A percentile compares a stretch with the other conserved stretches of the same genome.
Conservation (phyloP, 768 basidiomycete genomes). For the Lactifluus pinguis region DNA sequence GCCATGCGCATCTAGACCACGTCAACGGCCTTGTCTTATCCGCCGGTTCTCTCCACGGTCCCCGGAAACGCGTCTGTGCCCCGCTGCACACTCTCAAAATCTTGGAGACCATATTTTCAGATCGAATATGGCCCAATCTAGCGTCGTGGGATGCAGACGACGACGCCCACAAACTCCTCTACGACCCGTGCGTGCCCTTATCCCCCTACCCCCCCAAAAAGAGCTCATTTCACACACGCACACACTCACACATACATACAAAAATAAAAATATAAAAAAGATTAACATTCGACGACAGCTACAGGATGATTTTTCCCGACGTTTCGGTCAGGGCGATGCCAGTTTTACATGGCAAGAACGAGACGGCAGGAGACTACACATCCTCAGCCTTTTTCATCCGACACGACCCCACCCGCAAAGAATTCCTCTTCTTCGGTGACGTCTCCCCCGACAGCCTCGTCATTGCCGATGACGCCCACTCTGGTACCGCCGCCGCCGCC, state of each 20-base stretch:
- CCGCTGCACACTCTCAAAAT: slow-evolving; percentile 53
- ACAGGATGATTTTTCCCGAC: slow-evolving; percentile 42
- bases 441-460: slow-evolving; percentile 80
- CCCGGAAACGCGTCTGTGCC: slow-evolving; percentile 56
- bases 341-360: slow-evolving; percentile 61
- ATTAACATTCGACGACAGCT: slow-evolving; percentile 42
- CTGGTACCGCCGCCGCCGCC: background rate
- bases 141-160: slow-evolving; percentile 65
- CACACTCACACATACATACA: background rate
- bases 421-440: slow-evolving; percentile 93
- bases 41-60: slow-evolving; percentile 64
- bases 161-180: slow-evolving; percentile 50
- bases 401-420: slow-evolving; percentile 47
- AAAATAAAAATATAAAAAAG: slow-evolving; percentile 25
- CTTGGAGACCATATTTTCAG: slow-evolving; percentile 65
- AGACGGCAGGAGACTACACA: slow-evolving; percentile 46
- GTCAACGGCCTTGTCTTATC: slow-evolving; percentile 72
- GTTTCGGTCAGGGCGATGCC: slow-evolving; percentile 61
- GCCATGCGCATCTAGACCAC: slow-evolving; percentile 90
- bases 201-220: background rate
- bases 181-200: slow-evolving; percentile 44
- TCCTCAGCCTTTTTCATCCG: slow-evolving; percentile 83
- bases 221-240: background rate
- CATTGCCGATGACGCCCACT: background rate
- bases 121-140: slow-evolving; percentile 78